Percentiles rank a stretch among this genome's conserved stretches.
phyloP scores from a whole-genome alignment of 139 green algal genomes.

The Parachlorella kessleri region DNA sequence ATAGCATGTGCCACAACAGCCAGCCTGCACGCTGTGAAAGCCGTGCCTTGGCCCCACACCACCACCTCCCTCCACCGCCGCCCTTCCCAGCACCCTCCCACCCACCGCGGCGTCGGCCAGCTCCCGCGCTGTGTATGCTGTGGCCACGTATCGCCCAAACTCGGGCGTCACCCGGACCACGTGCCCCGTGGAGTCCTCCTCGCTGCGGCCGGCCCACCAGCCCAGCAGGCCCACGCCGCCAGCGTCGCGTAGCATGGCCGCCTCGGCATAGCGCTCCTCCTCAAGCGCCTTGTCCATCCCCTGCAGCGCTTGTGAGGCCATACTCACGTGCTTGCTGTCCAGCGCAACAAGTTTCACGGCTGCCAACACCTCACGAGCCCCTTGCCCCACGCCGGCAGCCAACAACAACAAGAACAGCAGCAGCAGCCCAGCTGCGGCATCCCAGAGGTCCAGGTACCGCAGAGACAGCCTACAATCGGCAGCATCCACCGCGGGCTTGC shows the following conservation, averaged over 20 bases:
- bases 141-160: slow-evolving; percentile 56
- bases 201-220: slow-evolving; percentile 77
- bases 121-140: slow-evolving; percentile 58
- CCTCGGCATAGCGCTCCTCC: slow-evolving; percentile 68
- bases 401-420: no score
- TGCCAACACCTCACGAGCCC: no score
- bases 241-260: slow-evolving; percentile 69
- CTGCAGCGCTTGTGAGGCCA: slow-evolving; percentile 17
- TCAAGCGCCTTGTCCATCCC: slow-evolving; percentile 56
- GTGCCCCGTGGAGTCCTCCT: slow-evolving; percentile 72
- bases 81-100: background rate
- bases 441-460: no score
- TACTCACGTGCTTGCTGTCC: no score
- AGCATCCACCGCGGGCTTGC: no score
- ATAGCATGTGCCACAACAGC: no score
- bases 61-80: background rate
- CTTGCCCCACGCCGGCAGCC: no score
- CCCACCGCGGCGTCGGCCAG: slow-evolving; percentile 42
- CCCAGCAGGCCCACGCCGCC: slow-evolving; percentile 58
- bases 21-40: no score
- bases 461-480: no score
- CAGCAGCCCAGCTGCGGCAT: no score
- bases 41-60: background rate
- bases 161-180: slow-evolving; percentile 66
- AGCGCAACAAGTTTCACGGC: no score